Percentiles rank a stretch among this genome's conserved stretches.
These are phyloP conservation scores for Tremella fuciformis DNA, from an alignment of 768 basidiomycete species.

Conservation along the genomic window DNA sequence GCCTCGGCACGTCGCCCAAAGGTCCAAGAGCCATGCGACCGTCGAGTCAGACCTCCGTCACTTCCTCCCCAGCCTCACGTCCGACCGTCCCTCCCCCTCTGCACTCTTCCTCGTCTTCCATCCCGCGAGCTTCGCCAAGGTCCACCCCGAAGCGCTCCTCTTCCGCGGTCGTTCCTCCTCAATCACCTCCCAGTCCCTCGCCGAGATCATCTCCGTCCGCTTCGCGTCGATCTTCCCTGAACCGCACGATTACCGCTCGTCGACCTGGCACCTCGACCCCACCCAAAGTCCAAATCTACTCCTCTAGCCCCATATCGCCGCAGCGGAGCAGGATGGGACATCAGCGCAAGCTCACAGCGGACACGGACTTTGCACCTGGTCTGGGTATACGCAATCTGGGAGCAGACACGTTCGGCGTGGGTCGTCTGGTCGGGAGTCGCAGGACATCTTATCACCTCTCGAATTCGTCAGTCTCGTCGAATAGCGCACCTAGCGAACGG, in stretches of 20 bases:
- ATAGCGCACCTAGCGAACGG: not conserved
- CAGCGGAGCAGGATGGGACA: too few species aligned
- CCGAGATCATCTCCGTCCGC: too few species aligned
- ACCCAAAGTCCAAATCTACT: too few species aligned
- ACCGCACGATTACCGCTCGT: too few species aligned
- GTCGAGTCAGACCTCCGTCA: not conserved
- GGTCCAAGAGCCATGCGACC: slow-evolving; percentile 4
- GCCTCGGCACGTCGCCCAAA: slow-evolving; percentile 2
- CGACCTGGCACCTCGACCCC: too few species aligned
- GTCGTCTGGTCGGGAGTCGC: not conserved
- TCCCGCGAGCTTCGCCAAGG: not conserved
- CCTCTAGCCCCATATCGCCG: too few species aligned
- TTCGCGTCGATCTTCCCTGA: too few species aligned
- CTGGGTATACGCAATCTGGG: too few species aligned
- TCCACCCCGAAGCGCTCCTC: not conserved
- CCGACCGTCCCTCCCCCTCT: slow-evolving; percentile 5
- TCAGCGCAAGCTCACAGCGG: too few species aligned
- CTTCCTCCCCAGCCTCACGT: slow-evolving; percentile 1
- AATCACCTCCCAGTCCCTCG: not conserved
- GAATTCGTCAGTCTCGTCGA: slow-evolving; percentile 3
- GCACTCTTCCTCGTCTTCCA: slow-evolving; percentile 9
- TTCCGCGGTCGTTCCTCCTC: not conserved
- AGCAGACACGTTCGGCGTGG: too few species aligned
- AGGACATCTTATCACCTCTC: slow-evolving; percentile 24
- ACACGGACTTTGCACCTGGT: too few species aligned